Percentiles rank a stretch among this genome's conserved stretches.
These are phyloP conservation scores for Penstemon eatonii DNA, from an alignment of 257 asterid genomes.

Conservation along the genomic window DNA sequence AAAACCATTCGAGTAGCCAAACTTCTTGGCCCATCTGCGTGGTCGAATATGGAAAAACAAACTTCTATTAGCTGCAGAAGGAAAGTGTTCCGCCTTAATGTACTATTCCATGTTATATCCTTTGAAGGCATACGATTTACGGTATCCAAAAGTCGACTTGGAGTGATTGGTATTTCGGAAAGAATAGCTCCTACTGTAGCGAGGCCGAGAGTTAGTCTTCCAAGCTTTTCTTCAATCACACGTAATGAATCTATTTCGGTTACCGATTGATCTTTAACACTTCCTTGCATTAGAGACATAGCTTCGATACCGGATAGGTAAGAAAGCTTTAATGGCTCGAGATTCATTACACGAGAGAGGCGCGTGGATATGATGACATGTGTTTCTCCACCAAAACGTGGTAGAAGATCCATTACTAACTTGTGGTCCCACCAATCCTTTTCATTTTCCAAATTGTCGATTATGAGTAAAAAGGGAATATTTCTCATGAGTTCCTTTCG, in stretches of 20 bases:
- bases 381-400: slow-evolving; percentile 89
- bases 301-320: slow-evolving; percentile 91
- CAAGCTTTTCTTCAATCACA: slow-evolving; percentile 85
- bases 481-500: slow-evolving; percentile 85
- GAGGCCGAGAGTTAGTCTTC: slow-evolving; percentile 82
- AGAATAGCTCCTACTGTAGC: slow-evolving; percentile 88
- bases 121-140: slow-evolving; percentile 73
- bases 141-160: slow-evolving; percentile 83
- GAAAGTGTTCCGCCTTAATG: slow-evolving; percentile 66
- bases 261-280: slow-evolving; percentile 62
- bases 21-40: slow-evolving; percentile 82
- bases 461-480: slow-evolving; percentile 68
- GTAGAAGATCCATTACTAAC: slow-evolving; percentile 86
- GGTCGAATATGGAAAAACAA: slow-evolving; percentile 95
- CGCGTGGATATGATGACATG: slow-evolving; percentile 86
- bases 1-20: slow-evolving; percentile 92
- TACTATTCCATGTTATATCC: slow-evolving; percentile 49
- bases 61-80: slow-evolving; percentile 90
- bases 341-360: slow-evolving; percentile 65
- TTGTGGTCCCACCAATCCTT: slow-evolving; percentile 98
- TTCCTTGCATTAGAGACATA: slow-evolving; percentile 84
- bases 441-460: slow-evolving; percentile 86
- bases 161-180: slow-evolving; percentile 89
- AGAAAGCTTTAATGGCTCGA: slow-evolving; percentile 80
- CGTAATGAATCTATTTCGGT: slow-evolving; percentile 79